Percentiles rank a stretch among this genome's conserved stretches.
Conservation (phyloP, 306 rosid species). For the Trifolium pratense region DNA sequence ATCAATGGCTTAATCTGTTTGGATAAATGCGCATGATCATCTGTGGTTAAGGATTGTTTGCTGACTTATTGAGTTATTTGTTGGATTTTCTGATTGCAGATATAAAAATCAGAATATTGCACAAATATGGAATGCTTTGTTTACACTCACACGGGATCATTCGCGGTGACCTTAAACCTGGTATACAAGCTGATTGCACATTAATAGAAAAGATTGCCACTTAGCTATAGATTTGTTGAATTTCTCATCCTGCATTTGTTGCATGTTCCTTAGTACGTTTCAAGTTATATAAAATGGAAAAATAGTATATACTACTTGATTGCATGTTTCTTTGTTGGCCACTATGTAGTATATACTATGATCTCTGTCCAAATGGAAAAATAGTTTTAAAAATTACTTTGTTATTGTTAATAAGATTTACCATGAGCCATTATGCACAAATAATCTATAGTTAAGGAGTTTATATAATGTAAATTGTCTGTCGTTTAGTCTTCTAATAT, state of each 20-base stretch:
- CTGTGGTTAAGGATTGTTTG: background rate
- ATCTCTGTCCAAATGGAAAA: slow-evolving; percentile 13
- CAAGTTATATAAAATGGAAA: too few relatives aligned
- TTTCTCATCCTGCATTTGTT: background rate
- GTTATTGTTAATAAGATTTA: slow-evolving; percentile 26
- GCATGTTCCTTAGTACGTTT: slow-evolving; percentile 2
- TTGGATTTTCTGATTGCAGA: slow-evolving; percentile 45
- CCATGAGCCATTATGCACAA: background rate
- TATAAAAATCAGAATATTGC: slow-evolving; percentile 57
- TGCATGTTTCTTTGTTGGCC: slow-evolving; percentile 21
- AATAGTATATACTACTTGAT: too few relatives aligned
- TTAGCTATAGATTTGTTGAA: slow-evolving; percentile 10
- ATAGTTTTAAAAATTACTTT: background rate
- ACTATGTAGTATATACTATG: background rate
- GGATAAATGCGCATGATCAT: slow-evolving; percentile 12
- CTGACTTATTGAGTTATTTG: slow-evolving; percentile 32
- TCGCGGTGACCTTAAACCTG: slow-evolving; percentile 96
- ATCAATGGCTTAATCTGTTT: background rate
- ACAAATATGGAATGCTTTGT: slow-evolving; percentile 89
- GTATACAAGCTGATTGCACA: slow-evolving; percentile 48
- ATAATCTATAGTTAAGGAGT: background rate
- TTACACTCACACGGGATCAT: slow-evolving; percentile 95
- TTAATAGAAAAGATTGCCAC: background rate
- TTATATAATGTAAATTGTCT: too few relatives aligned
- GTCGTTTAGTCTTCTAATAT: too few relatives aligned